These are phyloP conservation scores for Mycena latifolia DNA, from an alignment of 768 basidiomycete genomes.

Conservation along the genomic window DNA sequence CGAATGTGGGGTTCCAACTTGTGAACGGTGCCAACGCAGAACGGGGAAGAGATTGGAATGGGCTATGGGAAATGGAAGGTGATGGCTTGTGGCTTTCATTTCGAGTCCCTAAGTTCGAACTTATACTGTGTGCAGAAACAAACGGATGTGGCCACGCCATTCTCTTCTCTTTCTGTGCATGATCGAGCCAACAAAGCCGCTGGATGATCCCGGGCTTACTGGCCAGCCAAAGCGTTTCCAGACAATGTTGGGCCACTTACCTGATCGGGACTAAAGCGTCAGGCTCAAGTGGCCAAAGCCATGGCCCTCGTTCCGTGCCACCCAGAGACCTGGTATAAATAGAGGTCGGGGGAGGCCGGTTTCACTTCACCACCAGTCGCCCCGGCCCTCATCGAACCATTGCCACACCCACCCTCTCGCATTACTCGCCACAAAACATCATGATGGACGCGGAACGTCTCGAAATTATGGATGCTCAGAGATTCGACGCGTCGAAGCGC, in stretches of 20 bases:
- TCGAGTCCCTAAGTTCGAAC: not conserved
- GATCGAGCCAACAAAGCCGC: conserved; percentile 22
- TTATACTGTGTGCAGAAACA: conserved; percentile 10
- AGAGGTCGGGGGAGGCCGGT: not conserved
- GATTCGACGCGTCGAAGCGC: conserved; percentile 25
- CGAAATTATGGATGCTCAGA: conserved; percentile 27
- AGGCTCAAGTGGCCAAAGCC: conserved; percentile 12
- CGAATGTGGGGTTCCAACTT: too few relatives aligned
- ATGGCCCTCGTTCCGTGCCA: conserved; percentile 13
- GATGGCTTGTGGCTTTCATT: too few relatives aligned
- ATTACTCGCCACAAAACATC: not conserved
- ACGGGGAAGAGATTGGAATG: too few relatives aligned
- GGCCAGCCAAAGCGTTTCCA: conserved; percentile 24
- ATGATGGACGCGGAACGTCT: conserved; percentile 25
- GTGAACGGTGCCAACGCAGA: too few relatives aligned
- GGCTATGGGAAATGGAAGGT: conserved; percentile 7
- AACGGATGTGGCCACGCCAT: conserved; percentile 9
- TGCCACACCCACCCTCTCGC: not conserved
- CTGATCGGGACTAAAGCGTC: conserved; percentile 17
- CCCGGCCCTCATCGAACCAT: not conserved
- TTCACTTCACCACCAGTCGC: not conserved
- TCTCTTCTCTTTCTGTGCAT: conserved; percentile 6
- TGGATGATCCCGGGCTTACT: conserved; percentile 11
- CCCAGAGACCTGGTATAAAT: conserved; percentile 28
- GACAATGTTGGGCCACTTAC: conserved; percentile 26